Base-by-base conservation (phyloP, 179 eudicot genomes). In the Pouteria campechiana region DNA sequence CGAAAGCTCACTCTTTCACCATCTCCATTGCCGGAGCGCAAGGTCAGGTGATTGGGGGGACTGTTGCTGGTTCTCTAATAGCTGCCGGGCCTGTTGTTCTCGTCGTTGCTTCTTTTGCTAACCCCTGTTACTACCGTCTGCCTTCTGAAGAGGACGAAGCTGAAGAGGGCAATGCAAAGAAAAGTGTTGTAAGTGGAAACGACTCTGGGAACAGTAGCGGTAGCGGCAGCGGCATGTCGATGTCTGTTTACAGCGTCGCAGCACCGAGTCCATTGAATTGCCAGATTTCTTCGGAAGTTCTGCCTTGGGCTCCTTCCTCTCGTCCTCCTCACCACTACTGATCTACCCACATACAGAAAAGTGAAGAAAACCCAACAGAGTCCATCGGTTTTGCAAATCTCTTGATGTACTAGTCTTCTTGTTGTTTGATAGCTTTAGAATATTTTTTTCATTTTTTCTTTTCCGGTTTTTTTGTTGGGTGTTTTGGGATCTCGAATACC, bases 11-110 rank as follows among this genome's bases (percentile, higher is more conserved):
- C 3, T 69, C 72, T 17, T 68, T 87, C 50, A 62, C 78, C 2
- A 67, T 87, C 2, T 69, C 78, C 37, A 19, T 83, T 6, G 87
- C 90, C 1, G 94, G 96, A 0, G 84, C 84, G 18, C 94, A 87
- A 52, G 96, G 90, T 2, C 96, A 87, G 52, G 71, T 87, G 1
- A 69, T 83, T 0, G 96, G 96, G 0, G 96, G 96, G 0, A 39
- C 54, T 22, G 96, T 87, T 18, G 79, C 49, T 14, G 90, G 87
- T 0, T 64, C 86, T 0, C 66, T 83, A 0, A 22, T 74, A 0
- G 67, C 96, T 0, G 77, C 87, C 0, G 79, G 77, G 1, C 75
- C 90, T 0, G 81, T 83, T 0, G 77, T 69, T 45, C 49, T 87
- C 0, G 55, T 83, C 0, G 90, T 90, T 3, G 74, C 90, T 6